phyloP scores from a whole-genome alignment of 2,329 filamentous ascomycete genomes.

The Ascochyta pisi region DNA sequence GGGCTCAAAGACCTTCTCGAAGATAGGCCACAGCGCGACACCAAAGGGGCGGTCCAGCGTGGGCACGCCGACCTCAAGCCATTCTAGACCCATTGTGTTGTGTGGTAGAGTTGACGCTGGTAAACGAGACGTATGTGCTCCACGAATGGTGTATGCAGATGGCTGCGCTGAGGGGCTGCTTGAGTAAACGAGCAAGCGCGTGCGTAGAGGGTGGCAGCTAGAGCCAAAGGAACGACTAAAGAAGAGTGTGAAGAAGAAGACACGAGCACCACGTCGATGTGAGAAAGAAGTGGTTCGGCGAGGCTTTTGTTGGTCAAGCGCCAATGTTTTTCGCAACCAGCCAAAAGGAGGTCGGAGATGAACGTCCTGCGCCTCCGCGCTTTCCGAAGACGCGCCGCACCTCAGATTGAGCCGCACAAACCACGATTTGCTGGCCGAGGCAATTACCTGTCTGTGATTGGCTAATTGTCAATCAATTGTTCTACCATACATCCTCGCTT shows the following conservation, averaged over 20 bases:
- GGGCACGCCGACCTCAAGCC: conserved; percentile 64
- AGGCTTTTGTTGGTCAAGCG: conserved; percentile 32
- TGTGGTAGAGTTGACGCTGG: conserved; percentile 5
- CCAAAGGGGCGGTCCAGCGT: conserved; percentile 93
- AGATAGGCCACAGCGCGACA: conserved; percentile 90
- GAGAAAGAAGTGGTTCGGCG: conserved; percentile 20
- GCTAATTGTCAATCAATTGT: neutral
- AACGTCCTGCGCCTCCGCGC: conserved; percentile 37
- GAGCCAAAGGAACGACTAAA: conserved; percentile 47
- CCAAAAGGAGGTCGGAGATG: conserved; percentile 49
- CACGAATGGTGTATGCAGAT: conserved; percentile 11
- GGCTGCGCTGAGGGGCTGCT: conserved; percentile 19
- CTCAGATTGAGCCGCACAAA: conserved; percentile 20
- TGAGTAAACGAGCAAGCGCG: conserved; percentile 23
- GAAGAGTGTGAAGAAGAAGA: conserved; percentile 42
- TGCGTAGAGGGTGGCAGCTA: conserved; percentile 22
- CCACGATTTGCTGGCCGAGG: conserved; percentile 33
- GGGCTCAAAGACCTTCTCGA: conserved; percentile 82
- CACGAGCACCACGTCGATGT: conserved; percentile 25
- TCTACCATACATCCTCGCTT: neutral
- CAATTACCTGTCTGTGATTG: conserved; percentile 25
- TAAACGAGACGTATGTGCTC: conserved; percentile 5
- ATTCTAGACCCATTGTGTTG: conserved; percentile 60
- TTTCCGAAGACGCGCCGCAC: conserved; percentile 33
- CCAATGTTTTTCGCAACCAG: conserved; percentile 35